Conservation (phyloP, 345 rosid species). For the Angophora floribunda region DNA sequence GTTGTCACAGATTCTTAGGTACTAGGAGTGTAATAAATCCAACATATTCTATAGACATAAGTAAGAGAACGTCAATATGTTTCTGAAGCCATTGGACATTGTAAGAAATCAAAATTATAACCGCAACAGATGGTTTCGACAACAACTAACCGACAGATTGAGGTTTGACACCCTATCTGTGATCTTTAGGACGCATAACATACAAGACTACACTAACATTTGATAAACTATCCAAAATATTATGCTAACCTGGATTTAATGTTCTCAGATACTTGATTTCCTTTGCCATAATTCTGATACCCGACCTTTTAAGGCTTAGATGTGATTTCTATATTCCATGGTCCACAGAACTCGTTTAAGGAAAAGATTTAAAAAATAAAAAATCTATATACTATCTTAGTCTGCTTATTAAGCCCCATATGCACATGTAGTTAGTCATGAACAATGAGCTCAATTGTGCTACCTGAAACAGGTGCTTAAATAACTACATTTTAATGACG, state of each 20-base stretch:
- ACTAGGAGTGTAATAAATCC: neutral
- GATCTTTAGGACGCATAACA: neutral
- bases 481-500: neutral
- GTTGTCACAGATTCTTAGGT: neutral
- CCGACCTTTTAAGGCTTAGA: neutral
- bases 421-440: neutral
- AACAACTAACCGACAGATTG: neutral
- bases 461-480: neutral
- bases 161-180: neutral
- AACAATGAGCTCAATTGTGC: neutral
- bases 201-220: neutral
- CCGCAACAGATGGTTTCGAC: neutral
- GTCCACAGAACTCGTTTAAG: neutral
- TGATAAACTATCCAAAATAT: neutral
- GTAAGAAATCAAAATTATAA: neutral
- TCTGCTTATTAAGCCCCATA: neutral
- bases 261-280: neutral
- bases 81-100: neutral
- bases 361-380: neutral
- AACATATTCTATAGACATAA: neutral
- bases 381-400: neutral
- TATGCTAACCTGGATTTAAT: neutral
- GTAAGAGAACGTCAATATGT: neutral
- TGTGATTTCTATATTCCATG: neutral
- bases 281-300: neutral